Evolutionary conservation across 345 rosid species (phyloP).

Genomic region (Ceriops decandra): DNA sequence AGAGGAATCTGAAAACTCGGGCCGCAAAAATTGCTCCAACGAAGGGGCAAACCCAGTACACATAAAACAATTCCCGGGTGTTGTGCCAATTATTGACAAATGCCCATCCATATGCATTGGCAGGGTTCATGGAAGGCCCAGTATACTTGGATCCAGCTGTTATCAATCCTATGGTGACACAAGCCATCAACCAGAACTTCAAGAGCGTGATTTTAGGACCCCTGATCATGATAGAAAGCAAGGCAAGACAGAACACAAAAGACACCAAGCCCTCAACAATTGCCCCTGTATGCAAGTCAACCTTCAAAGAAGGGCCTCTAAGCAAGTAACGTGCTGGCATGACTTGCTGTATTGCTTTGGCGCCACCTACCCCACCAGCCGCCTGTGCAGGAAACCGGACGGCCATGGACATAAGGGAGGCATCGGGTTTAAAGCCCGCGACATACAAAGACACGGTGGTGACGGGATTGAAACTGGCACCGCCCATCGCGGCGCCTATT

Average conservation of each 20-base stretch:
- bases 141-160: slow-evolving; percentile 13
- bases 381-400: slow-evolving; percentile 37
- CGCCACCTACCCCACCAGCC: slow-evolving; percentile 16
- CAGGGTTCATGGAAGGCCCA: slow-evolving; percentile 29
- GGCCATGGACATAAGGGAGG: slow-evolving; percentile 34
- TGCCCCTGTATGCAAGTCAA: slow-evolving; percentile 25
- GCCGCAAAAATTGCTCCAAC: slow-evolving; percentile 23
- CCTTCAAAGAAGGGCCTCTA: slow-evolving; percentile 24
- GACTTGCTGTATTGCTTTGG: slow-evolving; percentile 11
- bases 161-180: slow-evolving; percentile 4
- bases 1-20: slow-evolving; percentile 14
- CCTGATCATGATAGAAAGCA: slow-evolving; percentile 7
- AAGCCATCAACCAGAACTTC: slow-evolving; percentile 18
- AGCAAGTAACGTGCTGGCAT: slow-evolving; percentile 17
- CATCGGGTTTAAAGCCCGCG: slow-evolving; percentile 28
- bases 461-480: slow-evolving; percentile 31
- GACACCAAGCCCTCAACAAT: slow-evolving; percentile 20
- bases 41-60: slow-evolving; percentile 26
- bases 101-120: slow-evolving; percentile 29
- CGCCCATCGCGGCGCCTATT: slow-evolving; percentile 21
- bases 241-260: slow-evolving; percentile 11
- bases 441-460: slow-evolving; percentile 17
- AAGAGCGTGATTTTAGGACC: slow-evolving; percentile 16
- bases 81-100: slow-evolving; percentile 21
- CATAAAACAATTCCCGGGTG: slow-evolving; percentile 28